phyloP scores from a whole-genome alignment of 2,329 filamentous ascomycete genomes.

The Stromatinia cepivora region DNA sequence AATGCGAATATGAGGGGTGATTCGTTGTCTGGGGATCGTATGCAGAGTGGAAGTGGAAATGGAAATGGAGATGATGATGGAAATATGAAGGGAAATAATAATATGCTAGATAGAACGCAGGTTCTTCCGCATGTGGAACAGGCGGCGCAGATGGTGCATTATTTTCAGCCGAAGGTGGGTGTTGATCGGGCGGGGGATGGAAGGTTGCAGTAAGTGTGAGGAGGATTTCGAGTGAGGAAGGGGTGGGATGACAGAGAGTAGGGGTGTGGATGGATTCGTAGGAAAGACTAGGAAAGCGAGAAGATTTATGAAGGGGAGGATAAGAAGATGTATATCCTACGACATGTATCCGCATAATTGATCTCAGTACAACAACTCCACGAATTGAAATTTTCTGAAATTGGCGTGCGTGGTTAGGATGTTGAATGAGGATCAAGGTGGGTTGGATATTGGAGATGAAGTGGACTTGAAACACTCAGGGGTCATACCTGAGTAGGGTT shows the following conservation, averaged over 20 bases:
- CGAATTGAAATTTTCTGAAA: neutral
- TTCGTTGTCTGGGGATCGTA: neutral
- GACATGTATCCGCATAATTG: neutral
- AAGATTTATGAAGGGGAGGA: too few relatives aligned
- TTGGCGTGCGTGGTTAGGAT: too few relatives aligned
- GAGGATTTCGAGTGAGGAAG: fast-evolving
- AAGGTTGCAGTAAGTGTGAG: neutral
- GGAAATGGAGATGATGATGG: neutral
- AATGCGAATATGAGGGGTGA: neutral
- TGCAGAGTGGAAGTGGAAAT: neutral
- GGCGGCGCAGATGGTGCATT: constrained; percentile 6
- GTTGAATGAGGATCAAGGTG: too few relatives aligned
- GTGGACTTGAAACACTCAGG: too few relatives aligned
- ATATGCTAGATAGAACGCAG: neutral
- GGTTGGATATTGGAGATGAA: too few relatives aligned
- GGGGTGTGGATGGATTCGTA: neutral
- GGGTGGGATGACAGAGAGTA: too few relatives aligned
- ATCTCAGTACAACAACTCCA: neutral
- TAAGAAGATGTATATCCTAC: neutral
- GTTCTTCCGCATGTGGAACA: neutral
- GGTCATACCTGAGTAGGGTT: too few relatives aligned
- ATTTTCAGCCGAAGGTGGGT: constrained; percentile 1
- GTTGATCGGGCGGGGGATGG: constrained; percentile 8
- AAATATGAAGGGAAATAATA: neutral
- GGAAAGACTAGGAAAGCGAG: neutral